phyloP scores from a whole-genome alignment of 2,329 filamentous ascomycete genomes.

The Penicillium sp. region DNA sequence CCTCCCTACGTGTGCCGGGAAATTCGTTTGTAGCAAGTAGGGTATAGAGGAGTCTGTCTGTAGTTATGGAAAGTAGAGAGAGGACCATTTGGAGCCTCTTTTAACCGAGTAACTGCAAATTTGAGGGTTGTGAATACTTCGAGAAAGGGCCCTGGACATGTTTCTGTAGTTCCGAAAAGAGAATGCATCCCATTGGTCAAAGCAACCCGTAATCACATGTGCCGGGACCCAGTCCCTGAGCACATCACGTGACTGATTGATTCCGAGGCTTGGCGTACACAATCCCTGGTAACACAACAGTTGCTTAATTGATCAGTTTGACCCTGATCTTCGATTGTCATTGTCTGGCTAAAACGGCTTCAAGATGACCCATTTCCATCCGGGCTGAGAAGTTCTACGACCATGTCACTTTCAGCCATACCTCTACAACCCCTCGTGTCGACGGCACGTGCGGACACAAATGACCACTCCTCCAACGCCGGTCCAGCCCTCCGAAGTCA shows the following conservation, averaged over 20 bases:
- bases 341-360: not conserved
- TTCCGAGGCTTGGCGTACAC: not conserved
- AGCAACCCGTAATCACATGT: not conserved
- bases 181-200: not conserved
- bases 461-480: constrained; percentile 3
- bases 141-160: too few species aligned
- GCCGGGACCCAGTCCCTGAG: not conserved
- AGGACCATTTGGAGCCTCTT: too few species aligned
- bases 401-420: constrained; percentile 10
- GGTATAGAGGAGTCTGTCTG: too few species aligned
- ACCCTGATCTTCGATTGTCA: not conserved
- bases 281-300: not conserved
- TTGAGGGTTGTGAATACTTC: too few species aligned
- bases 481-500: not conserved
- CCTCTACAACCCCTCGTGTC: constrained; percentile 8
- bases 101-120: too few species aligned
- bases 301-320: not conserved
- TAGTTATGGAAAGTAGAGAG: too few species aligned
- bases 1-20: too few species aligned
- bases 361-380: constrained; percentile 3
- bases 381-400: not conserved
- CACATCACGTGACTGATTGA: not conserved
- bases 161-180: not conserved
- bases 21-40: too few species aligned
- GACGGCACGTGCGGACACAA: constrained; percentile 7